A percentile compares a stretch with the other conserved stretches of the same genome.
Evolutionary conservation across 345 rosid genomes (phyloP).

Genomic region (Atalantia buxifolia): DNA sequence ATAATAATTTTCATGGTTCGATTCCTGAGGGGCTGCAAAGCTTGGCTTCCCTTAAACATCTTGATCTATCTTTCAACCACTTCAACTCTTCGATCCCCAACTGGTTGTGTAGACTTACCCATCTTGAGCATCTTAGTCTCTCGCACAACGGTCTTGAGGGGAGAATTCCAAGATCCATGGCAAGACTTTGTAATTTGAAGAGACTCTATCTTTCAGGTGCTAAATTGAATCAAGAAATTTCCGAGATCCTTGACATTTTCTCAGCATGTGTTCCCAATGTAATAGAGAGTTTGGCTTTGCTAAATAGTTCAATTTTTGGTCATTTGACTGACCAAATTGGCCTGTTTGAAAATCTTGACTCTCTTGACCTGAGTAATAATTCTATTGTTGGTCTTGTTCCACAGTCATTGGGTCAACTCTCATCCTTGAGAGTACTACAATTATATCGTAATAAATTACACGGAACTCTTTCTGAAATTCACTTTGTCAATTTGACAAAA

Average conservation of each 20-base stretch:
- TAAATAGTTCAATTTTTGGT: background rate
- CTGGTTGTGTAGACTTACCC: background rate
- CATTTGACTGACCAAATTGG: background rate
- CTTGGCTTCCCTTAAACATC: background rate
- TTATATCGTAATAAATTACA: background rate
- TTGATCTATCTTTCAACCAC: background rate
- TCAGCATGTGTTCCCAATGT: background rate
- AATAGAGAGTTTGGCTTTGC: background rate
- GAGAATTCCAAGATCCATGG: background rate
- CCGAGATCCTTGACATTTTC: background rate
- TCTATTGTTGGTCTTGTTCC: constrained; percentile 1
- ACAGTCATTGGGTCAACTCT: background rate
- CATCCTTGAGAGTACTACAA: background rate
- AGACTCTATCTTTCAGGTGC: background rate
- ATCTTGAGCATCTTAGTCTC: background rate
- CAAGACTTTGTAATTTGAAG: background rate
- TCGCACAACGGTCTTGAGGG: background rate
- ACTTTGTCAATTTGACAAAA: constrained; percentile 26
- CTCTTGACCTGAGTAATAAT: background rate
- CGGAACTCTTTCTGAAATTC: constrained; percentile 13
- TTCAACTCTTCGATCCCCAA: background rate
- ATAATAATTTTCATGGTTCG: background rate
- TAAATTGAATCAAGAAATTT: background rate
- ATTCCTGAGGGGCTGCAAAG: background rate
- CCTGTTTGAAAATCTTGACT: background rate